Evolutionary conservation across 768 basidiomycete species (phyloP), one percentile per base, ranked within the genome.

Genomic region (Pleurotus cornucopiae): DNA sequence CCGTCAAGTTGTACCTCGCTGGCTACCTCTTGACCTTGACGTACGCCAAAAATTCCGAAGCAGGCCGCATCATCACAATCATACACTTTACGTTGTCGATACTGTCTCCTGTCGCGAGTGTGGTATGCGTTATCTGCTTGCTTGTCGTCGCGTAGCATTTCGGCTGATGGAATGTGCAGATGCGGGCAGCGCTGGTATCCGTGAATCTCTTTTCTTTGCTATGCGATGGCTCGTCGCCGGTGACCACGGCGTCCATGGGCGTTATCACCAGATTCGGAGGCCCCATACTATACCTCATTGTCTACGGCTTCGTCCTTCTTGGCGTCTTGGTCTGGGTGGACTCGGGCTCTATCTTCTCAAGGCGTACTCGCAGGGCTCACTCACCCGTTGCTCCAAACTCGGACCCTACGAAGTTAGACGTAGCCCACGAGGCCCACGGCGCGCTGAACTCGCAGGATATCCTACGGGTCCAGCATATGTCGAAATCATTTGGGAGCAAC

Each of bases 151-250:
- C 30, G 13, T 34, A 55, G 14, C 20, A 38, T 6, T 1, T 46
- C 62, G 30, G 57, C 48, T 40, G 39, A 25, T 20, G 6, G 51
- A 18, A 5, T 45, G n/a, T 56, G 7, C 38, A 89, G 88, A 66
- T 82, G 41, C 79, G 90, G 43, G 82, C 88, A 0, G 79, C 80
- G 2, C 76, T 93, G 16, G 81, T 93, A n/a, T 88, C 89, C 0
- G 76, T 88, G 60, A 91, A 91, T 63, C 67, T 90, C 2, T 93
- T 91, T 69, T 84, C 83, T 11, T 71, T 91, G 2, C 78, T 89
- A 2, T 91, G 89, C 62, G 70, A 83, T 56, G 85, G 85, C 6
- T 67, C 73, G 3, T 73, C 71, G 14, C 66, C 72, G 1, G 76
- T 83, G 23, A 77, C 76, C 0, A 58, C 76, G 0, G 62, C 75